Evolutionary conservation across 176 grass and related monocot genomes (phyloP), one percentile per base, ranked within the genome.

Genomic region (Bromus sterilis): DNA sequence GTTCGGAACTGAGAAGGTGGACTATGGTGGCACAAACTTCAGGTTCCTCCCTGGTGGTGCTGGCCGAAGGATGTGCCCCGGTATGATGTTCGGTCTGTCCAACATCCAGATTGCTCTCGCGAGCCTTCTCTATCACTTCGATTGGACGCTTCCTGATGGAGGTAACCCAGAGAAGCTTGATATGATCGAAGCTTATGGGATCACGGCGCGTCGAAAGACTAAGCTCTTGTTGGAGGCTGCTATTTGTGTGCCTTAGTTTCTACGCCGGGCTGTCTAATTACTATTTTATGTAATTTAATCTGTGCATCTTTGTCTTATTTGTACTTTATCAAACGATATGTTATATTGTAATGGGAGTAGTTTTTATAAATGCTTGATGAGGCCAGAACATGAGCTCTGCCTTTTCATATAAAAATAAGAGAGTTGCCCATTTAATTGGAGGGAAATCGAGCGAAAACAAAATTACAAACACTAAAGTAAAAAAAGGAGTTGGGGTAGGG

Each of bases 31-130:
- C 0, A 1, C 24, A 0, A 72, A 82, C 10, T 87, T 83, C 18
- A 69, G 74, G 8, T 87, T 81, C 21, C 39, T 77, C 11, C 78
- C 78, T 1, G 70, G 78, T 1, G 85, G 85, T 1, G 26, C 58
- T 0, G 85, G 85, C 0, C 71, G 85, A 5, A 87, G 79, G 31
- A 79, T 87, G 49, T 87, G 85, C 46, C 71, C 85, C 0, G 85
- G 85, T 13, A 15, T 87, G 61, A 36, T n/a, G 7, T 87, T 87
- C 56, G 85, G 85, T 8, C 0, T 77, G 16, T 31, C 42, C 2
- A 87, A 49, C 29, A 71, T 83, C 1, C 60, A 83, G 72, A 83
- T 75, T 0, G 71, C 26, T 0, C 80, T 87, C 1, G 71, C 48
- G 4, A 81, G 20, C 37, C 71, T 87, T 6, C 65, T 87, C 33